Conservation (phyloP, 225 moss, liverwort and hornwort species). For the Marchantia polymorpha region DNA sequence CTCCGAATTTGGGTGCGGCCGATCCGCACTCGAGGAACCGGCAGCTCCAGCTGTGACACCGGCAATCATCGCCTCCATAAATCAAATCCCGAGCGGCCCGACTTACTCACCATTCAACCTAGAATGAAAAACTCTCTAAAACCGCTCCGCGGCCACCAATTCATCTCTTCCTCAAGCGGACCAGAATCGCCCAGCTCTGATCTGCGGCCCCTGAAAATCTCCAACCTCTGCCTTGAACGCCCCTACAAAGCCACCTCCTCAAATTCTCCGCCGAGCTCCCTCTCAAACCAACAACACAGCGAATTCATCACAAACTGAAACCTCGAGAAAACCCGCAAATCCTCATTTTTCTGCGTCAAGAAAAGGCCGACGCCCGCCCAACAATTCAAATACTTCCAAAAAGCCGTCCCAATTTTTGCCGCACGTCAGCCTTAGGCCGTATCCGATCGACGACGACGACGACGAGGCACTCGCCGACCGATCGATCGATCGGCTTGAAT, state of each 20-base stretch:
- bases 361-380: neutral
- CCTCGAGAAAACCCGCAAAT: neutral
- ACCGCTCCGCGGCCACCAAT: neutral
- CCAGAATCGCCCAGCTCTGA: neutral
- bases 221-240: neutral
- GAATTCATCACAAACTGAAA: neutral
- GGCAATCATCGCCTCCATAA: constrained; percentile 12
- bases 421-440: neutral
- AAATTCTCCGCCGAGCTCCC: neutral
- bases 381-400: neutral
- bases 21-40: neutral
- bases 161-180: neutral
- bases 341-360: neutral
- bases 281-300: neutral
- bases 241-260: neutral
- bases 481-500: neutral
- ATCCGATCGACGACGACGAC: neutral
- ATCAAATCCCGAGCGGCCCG: too few relatives aligned
- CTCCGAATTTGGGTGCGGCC: neutral
- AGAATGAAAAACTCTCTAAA: neutral
- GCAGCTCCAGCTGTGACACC: constrained; percentile 12
- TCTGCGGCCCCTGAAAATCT: neutral
- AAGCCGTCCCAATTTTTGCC: neutral
- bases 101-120: neutral
- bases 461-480: neutral